Conservation (phyloP, 768 basidiomycete species). For the Phallus indusiatus region DNA sequence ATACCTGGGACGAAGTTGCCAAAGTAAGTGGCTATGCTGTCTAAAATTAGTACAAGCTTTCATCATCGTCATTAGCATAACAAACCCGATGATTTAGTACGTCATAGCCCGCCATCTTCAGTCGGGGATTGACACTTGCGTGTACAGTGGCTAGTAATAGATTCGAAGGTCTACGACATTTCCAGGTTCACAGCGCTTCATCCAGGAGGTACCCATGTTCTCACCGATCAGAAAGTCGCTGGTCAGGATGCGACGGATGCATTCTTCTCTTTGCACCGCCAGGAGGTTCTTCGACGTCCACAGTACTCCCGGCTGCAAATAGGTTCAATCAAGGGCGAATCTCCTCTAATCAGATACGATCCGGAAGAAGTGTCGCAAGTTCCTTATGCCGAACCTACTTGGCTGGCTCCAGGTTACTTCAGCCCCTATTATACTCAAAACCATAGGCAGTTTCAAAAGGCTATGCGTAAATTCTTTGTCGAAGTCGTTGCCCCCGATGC, state of each 20-base stretch:
- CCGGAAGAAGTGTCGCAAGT: slow-evolving; percentile 63
- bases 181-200: slow-evolving; percentile 76
- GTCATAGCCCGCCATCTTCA: slow-evolving; percentile 15
- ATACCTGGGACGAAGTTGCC: slow-evolving; percentile 52
- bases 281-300: slow-evolving; percentile 67
- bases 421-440: slow-evolving; percentile 72
- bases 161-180: slow-evolving; percentile 74
- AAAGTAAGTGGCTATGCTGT: slow-evolving; percentile 34
- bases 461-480: slow-evolving; percentile 66
- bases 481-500: slow-evolving; percentile 72
- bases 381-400: slow-evolving; percentile 82
- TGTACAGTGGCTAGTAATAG: slow-evolving; percentile 69
- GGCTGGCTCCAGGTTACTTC: slow-evolving; percentile 59
- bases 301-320: slow-evolving; percentile 66
- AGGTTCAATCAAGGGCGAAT: slow-evolving; percentile 49
- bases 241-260: slow-evolving; percentile 68
- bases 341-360: slow-evolving; percentile 41
- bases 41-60: not conserved
- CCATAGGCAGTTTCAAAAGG: slow-evolving; percentile 67
- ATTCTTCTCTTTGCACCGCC: slow-evolving; percentile 81
- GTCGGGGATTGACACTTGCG: not conserved
- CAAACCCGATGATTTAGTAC: slow-evolving; percentile 70
- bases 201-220: slow-evolving; percentile 72
- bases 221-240: slow-evolving; percentile 57
- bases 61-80: slow-evolving; percentile 53